Evolutionary conservation across 352 stramenopile genomes (phyloP), one percentile per base, ranked within the genome.

Genomic region (Phytophthora brassicae): DNA sequence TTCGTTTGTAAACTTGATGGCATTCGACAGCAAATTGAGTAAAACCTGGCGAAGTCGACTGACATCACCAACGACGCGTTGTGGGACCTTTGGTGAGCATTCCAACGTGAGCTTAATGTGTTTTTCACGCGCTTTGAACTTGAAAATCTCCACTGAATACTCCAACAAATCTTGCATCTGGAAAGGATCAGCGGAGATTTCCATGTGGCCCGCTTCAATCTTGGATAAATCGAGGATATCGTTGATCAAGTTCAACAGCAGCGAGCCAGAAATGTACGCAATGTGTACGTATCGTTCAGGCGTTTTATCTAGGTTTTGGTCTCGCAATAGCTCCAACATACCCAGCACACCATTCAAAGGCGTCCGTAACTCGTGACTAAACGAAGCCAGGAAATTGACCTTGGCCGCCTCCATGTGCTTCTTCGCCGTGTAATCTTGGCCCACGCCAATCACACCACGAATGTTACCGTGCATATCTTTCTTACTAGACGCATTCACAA

Each of bases 131-230:
- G 83, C 77, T 31, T 92, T 86, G 46, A 88, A 89, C 56, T 87
- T 79, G 68, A 97, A 94, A 47, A 90, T 86, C 42, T 97, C 88
- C 33, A 87, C 75, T 19, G 83, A 85, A 54, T 92, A 87, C 36
- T 96, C 84, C 16, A 89, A 50, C 46, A 82, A 28, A 22, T 89
- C 83, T 52, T 88, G 54, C 74, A 95, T 78, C 61, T 94, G 70
- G 60, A 85, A 84, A 53, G 77, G 85, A 70, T 95, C 80, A 46
- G 79, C 72, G 57, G 79, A 83, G 61, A 95, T 81, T 60, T 92
- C 77, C 74, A 88, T 79, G 67, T 90, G 92, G 0, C 89, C 89
- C 17, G 93, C 90, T 77, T 97, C 91, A 72, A 97, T 97, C 64
- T 93, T 93, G 4, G 89, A 95, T 41, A 95, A 71, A 66, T 95